Conservation (phyloP, 768 basidiomycete species). For the Leccinum disarticulatum region DNA sequence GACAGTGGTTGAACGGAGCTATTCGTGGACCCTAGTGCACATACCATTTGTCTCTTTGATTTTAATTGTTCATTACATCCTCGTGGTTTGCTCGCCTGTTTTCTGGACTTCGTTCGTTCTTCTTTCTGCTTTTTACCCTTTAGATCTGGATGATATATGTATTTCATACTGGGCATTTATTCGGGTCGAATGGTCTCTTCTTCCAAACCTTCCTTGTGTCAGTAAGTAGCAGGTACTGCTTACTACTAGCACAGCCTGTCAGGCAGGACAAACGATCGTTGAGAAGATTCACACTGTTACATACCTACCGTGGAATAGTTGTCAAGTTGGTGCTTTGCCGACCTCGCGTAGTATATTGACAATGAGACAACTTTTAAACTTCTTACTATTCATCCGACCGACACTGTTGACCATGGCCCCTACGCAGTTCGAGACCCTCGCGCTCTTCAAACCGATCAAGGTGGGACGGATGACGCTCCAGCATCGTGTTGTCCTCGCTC, state of each 20-base stretch:
- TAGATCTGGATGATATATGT: conserved; percentile 3
- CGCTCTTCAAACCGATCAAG: background rate
- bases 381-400: background rate
- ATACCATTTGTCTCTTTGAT: conserved; percentile 4
- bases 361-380: no score
- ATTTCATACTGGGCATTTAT: conserved; percentile 2
- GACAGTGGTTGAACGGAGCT: background rate
- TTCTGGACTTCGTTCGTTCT: background rate
- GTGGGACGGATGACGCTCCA: background rate
- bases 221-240: background rate
- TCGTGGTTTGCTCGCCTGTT: background rate
- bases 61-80: background rate
- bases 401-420: background rate
- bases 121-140: background rate
- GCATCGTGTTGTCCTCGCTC: background rate
- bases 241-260: background rate
- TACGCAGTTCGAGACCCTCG: background rate
- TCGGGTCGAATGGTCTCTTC: background rate
- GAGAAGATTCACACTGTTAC: background rate
- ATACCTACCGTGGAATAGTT: background rate
- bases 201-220: background rate
- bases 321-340: no score
- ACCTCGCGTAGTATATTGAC: no score
- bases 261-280: background rate
- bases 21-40: conserved; percentile 1